Percentiles rank a stretch among this genome's conserved stretches.
phyloP scores from a whole-genome alignment of 768 basidiomycete genomes.

The Lactifluus echinatus region DNA sequence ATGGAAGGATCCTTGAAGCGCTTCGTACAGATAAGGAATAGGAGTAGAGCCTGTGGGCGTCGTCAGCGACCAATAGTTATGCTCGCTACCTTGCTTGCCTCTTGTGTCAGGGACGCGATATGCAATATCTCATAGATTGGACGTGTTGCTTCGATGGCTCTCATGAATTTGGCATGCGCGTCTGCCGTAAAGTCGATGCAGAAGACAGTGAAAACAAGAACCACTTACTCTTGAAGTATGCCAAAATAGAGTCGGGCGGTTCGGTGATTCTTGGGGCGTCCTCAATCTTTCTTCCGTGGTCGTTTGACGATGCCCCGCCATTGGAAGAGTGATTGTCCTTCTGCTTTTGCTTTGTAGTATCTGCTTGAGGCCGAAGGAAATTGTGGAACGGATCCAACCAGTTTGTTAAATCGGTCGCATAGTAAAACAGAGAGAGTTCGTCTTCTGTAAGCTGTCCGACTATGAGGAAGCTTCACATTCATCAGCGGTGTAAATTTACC shows the following conservation, averaged over 20 bases:
- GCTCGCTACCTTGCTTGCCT: constrained; percentile 35
- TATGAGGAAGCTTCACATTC: constrained; percentile 2
- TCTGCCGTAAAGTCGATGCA: constrained; percentile 30
- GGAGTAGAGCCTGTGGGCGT: constrained; percentile 51
- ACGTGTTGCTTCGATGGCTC: constrained; percentile 30
- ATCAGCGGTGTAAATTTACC: constrained; percentile 29
- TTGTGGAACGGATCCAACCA: constrained; percentile 78
- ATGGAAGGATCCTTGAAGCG: constrained; percentile 67
- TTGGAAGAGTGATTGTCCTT: constrained; percentile 64
- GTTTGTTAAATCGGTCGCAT: constrained; percentile 50
- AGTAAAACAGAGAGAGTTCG: constrained; percentile 50
- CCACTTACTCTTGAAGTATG: constrained; percentile 46
- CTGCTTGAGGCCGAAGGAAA: constrained; percentile 64
- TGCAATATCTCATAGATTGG: constrained; percentile 58
- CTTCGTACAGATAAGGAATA: constrained; percentile 58
- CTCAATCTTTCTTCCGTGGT: constrained; percentile 57
- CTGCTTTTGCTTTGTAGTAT: constrained; percentile 63
- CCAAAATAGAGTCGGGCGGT: constrained; percentile 42
- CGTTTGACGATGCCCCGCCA: constrained; percentile 48
- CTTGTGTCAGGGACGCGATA: constrained; percentile 63
- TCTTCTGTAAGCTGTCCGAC: constrained; percentile 51
- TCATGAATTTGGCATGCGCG: constrained; percentile 45
- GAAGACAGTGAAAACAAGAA: not conserved
- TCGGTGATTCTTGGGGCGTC: constrained; percentile 59
- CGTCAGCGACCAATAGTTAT: constrained; percentile 1